Percentiles rank a stretch among this genome's conserved stretches.
These are phyloP conservation scores for Calonectria honghensis DNA, from an alignment of 2,329 filamentous ascomycete species.

Conservation along the genomic window DNA sequence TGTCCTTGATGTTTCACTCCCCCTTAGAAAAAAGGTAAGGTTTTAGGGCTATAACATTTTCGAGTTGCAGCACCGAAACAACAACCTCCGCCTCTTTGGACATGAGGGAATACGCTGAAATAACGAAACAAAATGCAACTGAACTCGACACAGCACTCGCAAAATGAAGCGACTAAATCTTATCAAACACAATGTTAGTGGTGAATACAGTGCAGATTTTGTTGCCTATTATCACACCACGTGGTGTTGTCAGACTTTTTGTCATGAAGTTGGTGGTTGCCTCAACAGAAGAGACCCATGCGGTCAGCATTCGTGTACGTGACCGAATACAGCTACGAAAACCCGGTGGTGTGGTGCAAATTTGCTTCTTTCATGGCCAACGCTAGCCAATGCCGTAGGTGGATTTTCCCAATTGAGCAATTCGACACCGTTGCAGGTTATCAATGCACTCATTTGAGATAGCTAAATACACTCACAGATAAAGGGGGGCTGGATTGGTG, in stretches of 20 bases:
- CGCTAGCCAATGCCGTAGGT: neutral
- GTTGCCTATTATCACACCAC: neutral
- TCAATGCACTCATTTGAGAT: neutral
- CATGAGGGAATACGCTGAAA: no score
- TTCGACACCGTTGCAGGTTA: neutral
- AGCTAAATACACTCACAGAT: neutral
- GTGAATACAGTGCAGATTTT: neutral
- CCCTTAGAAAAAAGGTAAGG: no score
- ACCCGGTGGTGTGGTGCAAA: neutral
- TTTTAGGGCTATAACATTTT: no score
- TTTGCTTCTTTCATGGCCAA: neutral
- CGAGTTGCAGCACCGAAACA: no score
- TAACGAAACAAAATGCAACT: no score
- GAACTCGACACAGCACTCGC: no score
- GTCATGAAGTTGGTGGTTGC: neutral
- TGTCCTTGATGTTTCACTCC: no score
- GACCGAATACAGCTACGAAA: neutral
- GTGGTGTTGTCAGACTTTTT: neutral
- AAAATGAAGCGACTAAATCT: no score
- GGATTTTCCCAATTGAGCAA: neutral
- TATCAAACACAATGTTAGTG: no score
- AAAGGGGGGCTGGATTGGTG: constrained; percentile 14
- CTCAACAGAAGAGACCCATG: neutral
- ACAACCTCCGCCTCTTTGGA: no score
- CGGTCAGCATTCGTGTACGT: neutral